Evolutionary conservation across 1,284 basidiomycete genomes (phyloP).

Genomic region (Austroboletus niveus): DNA sequence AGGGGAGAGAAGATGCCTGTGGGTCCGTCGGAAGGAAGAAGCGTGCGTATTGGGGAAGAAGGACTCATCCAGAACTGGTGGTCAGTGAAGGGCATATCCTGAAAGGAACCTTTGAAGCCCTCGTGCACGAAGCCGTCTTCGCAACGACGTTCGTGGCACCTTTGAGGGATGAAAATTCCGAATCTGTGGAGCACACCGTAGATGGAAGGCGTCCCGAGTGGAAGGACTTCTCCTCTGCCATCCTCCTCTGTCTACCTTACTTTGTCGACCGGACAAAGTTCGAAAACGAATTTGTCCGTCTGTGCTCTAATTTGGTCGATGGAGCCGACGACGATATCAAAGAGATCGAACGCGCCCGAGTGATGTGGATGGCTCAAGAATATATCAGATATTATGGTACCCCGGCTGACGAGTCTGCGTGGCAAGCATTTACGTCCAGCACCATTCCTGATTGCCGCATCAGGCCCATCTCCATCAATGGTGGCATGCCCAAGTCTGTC

Average conservation of each 20-base stretch:
- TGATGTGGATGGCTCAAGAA: slow-evolving; percentile 62
- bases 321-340: slow-evolving; percentile 49
- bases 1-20: slow-evolving; percentile 35
- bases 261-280: slow-evolving; percentile 55
- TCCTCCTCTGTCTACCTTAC: slow-evolving; percentile 58
- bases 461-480: slow-evolving; percentile 17
- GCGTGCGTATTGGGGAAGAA: slow-evolving; percentile 76
- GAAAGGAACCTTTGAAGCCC: slow-evolving; percentile 70
- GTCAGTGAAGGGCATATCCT: slow-evolving; percentile 43
- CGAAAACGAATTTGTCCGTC: slow-evolving; percentile 67
- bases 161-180: slow-evolving; percentile 8
- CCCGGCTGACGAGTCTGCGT: slow-evolving; percentile 50
- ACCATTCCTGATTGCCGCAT: slow-evolving; percentile 41
- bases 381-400: slow-evolving; percentile 58
- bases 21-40: slow-evolving; percentile 46
- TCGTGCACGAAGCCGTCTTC: slow-evolving; percentile 77
- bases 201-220: slow-evolving; percentile 39
- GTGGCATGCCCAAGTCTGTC: slow-evolving; percentile 42
- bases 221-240: slow-evolving; percentile 59
- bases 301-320: slow-evolving; percentile 59
- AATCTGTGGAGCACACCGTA: slow-evolving; percentile 2
- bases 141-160: slow-evolving; percentile 55
- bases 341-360: slow-evolving; percentile 43
- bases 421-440: slow-evolving; percentile 58
- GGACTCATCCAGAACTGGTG: slow-evolving; percentile 69